phyloP scores from a whole-genome alignment of 768 basidiomycete genomes.

The Coprinopsis sp. region DNA sequence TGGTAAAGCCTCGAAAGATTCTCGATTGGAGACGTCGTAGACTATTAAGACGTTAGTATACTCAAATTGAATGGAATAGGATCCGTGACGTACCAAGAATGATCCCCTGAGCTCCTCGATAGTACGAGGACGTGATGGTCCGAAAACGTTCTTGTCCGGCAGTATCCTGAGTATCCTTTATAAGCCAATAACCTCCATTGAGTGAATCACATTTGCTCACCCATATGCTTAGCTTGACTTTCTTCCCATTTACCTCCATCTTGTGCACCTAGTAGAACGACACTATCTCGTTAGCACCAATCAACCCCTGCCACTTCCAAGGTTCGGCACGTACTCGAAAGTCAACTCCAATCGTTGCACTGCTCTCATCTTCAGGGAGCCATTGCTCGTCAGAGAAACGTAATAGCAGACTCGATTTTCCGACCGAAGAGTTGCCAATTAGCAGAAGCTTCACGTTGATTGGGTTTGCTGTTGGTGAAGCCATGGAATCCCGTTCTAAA shows the following conservation, averaged over 20 bases:
- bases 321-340: constrained; percentile 56
- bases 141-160: constrained; percentile 97
- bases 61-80: not conserved
- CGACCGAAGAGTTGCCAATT: constrained; percentile 87
- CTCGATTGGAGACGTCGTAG: constrained; percentile 90
- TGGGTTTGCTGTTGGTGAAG: constrained; percentile 26
- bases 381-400: constrained; percentile 96
- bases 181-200: not conserved
- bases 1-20: constrained; percentile 92
- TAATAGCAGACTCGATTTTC: constrained; percentile 85
- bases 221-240: constrained; percentile 95
- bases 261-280: constrained; percentile 67
- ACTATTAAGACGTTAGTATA: constrained; percentile 41
- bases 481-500: constrained; percentile 21
- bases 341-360: constrained; percentile 81
- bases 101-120: constrained; percentile 82
- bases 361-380: constrained; percentile 86
- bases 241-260: constrained; percentile 80
- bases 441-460: constrained; percentile 81
- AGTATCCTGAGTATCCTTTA: constrained; percentile 60
- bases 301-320: not conserved
- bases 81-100: constrained; percentile 52
- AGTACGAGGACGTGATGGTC: constrained; percentile 93
- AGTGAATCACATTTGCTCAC: constrained; percentile 40
- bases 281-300: constrained; percentile 1